phyloP scores from a whole-genome alignment of 441 rosid genomes.

The Erodium texanum region DNA sequence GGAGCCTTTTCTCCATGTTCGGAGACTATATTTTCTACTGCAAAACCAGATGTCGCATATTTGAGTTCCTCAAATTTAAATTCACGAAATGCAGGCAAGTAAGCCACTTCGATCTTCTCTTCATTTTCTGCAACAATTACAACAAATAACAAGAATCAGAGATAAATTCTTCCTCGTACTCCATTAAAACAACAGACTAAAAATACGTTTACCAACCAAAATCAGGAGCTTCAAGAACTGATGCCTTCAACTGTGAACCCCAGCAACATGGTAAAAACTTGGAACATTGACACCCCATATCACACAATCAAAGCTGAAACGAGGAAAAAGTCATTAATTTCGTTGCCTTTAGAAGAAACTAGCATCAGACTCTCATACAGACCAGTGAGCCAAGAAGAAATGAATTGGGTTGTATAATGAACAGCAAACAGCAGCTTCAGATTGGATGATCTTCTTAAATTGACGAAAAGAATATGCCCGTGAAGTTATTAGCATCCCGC shows the following conservation, averaged over 20 bases:
- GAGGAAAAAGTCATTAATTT: not conserved
- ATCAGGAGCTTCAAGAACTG: conserved; percentile 50
- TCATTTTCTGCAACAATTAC: conserved; percentile 39
- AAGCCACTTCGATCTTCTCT: conserved; percentile 42
- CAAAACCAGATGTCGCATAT: conserved; percentile 65
- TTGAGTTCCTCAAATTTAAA: conserved; percentile 61
- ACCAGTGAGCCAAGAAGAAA: not conserved
- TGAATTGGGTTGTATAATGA: not conserved
- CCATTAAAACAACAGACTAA: not conserved
- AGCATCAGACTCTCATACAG: conserved; percentile 3
- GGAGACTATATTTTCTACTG: conserved; percentile 57
- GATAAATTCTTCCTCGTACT: not conserved
- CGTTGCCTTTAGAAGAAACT: conserved; percentile 7
- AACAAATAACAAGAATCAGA: conserved; percentile 9
- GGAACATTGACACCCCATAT: conserved; percentile 63
- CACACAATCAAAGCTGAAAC: conserved; percentile 16
- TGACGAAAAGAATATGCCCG: not conserved
- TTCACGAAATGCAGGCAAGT: conserved; percentile 62
- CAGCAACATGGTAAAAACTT: conserved; percentile 61
- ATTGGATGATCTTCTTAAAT: not conserved
- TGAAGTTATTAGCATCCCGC: not conserved
- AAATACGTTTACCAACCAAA: conserved; percentile 38
- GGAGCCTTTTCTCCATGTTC: conserved; percentile 77
- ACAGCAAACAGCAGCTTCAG: not conserved
- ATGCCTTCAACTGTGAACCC: conserved; percentile 47